A percentile compares a stretch with the other conserved stretches of the same genome.
Evolutionary conservation across 2,329 filamentous ascomycete genomes (phyloP).

Genomic region (Stachybotrys chlorohalonatus): DNA sequence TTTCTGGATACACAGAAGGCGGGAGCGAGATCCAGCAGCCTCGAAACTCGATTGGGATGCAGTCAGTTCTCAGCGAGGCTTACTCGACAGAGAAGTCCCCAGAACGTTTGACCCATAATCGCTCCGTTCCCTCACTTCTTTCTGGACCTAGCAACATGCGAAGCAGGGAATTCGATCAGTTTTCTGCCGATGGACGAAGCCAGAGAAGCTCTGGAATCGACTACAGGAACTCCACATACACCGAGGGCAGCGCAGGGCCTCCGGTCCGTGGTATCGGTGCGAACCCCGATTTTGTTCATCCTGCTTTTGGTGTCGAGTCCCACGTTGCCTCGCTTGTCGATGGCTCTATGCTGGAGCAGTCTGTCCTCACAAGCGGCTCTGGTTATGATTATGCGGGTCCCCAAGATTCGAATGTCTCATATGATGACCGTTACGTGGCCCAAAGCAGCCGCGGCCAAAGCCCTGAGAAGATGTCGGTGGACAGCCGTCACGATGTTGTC

Average conservation of each 20-base stretch:
- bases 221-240: slow-evolving; percentile 40
- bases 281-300: slow-evolving; percentile 70
- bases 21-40: slow-evolving; percentile 49
- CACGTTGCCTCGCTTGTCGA: slow-evolving; percentile 80
- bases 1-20: slow-evolving; percentile 74
- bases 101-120: slow-evolving; percentile 21
- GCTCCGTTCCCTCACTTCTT: slow-evolving; percentile 22
- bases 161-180: slow-evolving; percentile 44
- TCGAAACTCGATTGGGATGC: slow-evolving; percentile 47
- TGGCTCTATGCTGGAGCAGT: slow-evolving; percentile 60
- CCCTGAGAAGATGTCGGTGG: slow-evolving; percentile 32
- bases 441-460: slow-evolving; percentile 25
- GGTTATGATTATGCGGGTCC: slow-evolving; percentile 34
- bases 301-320: slow-evolving; percentile 68
- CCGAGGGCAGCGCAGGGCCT: slow-evolving; percentile 49
- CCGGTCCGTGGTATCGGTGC: slow-evolving; percentile 62
- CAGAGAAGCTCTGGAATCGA: slow-evolving; percentile 48
- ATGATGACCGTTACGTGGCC: slow-evolving; percentile 19
- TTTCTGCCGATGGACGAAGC: slow-evolving; percentile 39
- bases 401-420: slow-evolving; percentile 27
- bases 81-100: slow-evolving; percentile 54
- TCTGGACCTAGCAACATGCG: slow-evolving; percentile 31
- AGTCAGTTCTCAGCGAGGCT: slow-evolving; percentile 35
- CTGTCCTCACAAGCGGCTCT: slow-evolving; percentile 56
- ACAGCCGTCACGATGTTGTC: slow-evolving; percentile 25